Evolutionary conservation across 805 yeast genomes (phyloP), one percentile per base, ranked within the genome.

Genomic region (Saccharomycopsis sp.): DNA sequence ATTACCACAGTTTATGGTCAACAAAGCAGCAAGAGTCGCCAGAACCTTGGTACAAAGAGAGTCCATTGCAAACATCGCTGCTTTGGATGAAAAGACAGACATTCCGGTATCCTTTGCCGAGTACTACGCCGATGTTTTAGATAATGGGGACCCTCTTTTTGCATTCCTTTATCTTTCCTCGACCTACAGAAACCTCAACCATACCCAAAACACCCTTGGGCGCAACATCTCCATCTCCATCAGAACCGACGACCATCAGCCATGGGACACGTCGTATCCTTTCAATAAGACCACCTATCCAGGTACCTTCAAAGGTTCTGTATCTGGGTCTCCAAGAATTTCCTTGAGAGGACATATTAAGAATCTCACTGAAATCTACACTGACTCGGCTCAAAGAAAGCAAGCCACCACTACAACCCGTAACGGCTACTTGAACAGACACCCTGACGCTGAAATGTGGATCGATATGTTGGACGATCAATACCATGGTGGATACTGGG

Each of bases 401-500:
- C 5, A 44, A 16, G 47, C 24, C 47, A 16, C 41, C 7, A 50
- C 24, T 16, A n/a, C n/a, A 14, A 15, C 16, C 12, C 24, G 20
- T n/a, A 24, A 24, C 8, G 29, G 29, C 34, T 51, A 34, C 47
- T 18, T 29, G 18, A 1, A 15, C 50, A 51, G 54, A 51, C 54
- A 51, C 50, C 54, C 54, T 16, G 54, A 51, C n/a, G 29, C 50
- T 8, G 47, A 51, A 15, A 51, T 51, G 54, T 51, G 54, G 54
- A 21, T 51, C 14, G 21, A n/a, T 7, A 44, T 44, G 48, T 44
- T 44, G 21, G 12, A 12, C 21, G 48, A 44, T 12, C 20, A n/a
- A 16, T 44, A 44, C 48, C 48, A 44, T 18, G 34, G 51, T 20
- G 54, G 54, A 16, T 76, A 75, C 57, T 88, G 89, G 86, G 76